A percentile compares a stretch with the other conserved stretches of the same genome.
phyloP scores from a whole-genome alignment of 78 protist species.

The Dictyostelium purpureum region DNA sequence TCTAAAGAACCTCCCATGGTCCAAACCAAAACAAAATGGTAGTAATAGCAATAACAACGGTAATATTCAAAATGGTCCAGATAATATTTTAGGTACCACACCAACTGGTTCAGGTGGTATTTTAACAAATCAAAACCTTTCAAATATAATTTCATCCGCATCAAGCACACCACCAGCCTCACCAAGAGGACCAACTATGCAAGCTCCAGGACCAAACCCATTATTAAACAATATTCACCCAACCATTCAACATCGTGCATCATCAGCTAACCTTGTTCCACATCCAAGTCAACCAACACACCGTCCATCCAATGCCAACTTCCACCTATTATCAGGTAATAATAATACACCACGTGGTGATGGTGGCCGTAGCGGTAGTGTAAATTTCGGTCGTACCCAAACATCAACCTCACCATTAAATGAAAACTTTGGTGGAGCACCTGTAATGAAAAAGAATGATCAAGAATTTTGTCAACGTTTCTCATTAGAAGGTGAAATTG shows the following conservation, averaged over 20 bases:
- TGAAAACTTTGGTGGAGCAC: neutral
- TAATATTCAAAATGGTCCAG: neutral
- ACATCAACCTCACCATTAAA: constrained; percentile 16
- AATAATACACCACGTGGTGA: constrained; percentile 40
- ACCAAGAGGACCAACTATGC: neutral
- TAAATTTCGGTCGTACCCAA: constrained; percentile 3
- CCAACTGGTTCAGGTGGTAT: neutral
- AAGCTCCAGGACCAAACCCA: neutral
- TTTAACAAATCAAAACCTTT: constrained; percentile 1
- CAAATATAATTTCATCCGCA: neutral
- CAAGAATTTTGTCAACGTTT: constrained; percentile 66
- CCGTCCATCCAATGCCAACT: neutral
- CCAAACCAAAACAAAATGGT: neutral
- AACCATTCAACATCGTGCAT: constrained; percentile 25
- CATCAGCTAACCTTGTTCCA: neutral
- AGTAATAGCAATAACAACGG: neutral
- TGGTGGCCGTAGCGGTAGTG: neutral
- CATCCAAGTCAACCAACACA: neutral
- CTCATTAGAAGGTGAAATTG: constrained; percentile 56
- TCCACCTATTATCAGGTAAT: neutral
- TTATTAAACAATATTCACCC: constrained; percentile 26
- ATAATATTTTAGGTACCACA: constrained; percentile 14
- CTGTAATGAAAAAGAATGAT: constrained; percentile 73
- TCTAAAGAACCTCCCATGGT: constrained; percentile 66
- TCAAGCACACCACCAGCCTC: constrained; percentile 15